These are phyloP conservation scores for Nothomitra cinnamomea DNA, from an alignment of 2,329 filamentous ascomycete genomes.

Conservation along the genomic window DNA sequence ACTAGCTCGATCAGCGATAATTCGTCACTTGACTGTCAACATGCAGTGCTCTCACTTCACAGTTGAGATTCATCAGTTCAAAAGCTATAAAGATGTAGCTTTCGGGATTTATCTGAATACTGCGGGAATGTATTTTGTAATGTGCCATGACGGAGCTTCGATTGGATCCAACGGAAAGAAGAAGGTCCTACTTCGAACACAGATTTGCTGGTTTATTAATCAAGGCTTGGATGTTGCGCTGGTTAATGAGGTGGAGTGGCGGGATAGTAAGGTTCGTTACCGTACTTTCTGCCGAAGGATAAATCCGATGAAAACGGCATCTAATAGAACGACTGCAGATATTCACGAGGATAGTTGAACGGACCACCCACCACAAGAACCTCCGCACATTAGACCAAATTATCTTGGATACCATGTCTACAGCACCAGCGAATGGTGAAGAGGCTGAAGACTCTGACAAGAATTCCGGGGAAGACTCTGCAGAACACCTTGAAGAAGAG, in stretches of 20 bases:
- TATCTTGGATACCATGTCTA: no score
- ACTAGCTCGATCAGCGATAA: constrained; percentile 44
- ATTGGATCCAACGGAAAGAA: constrained; percentile 9
- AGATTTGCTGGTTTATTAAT: constrained; percentile 38
- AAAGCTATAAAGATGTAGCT: constrained; percentile 27
- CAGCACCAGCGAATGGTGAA: no score
- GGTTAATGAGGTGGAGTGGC: constrained; percentile 44
- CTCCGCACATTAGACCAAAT: no score
- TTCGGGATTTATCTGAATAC: constrained; percentile 39
- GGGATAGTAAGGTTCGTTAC: constrained; percentile 39
- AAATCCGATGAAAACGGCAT: no score
- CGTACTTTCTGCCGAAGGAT: no score
- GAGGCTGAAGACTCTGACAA: no score
- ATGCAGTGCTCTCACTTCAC: constrained; percentile 21
- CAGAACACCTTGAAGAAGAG: not conserved
- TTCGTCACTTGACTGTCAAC: constrained; percentile 41
- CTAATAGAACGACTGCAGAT: no score
- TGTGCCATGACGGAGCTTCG: constrained; percentile 44
- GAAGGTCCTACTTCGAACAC: constrained; percentile 22
- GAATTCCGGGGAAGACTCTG: no score
- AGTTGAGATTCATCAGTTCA: constrained; percentile 31
- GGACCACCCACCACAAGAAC: no score
- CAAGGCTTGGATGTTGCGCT: constrained; percentile 44
- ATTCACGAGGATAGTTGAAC: no score
- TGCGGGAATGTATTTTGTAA: constrained; percentile 45